These are phyloP conservation scores for Fusarium incarnatum DNA, from an alignment of 2,329 filamentous ascomycete species.

Conservation along the genomic window DNA sequence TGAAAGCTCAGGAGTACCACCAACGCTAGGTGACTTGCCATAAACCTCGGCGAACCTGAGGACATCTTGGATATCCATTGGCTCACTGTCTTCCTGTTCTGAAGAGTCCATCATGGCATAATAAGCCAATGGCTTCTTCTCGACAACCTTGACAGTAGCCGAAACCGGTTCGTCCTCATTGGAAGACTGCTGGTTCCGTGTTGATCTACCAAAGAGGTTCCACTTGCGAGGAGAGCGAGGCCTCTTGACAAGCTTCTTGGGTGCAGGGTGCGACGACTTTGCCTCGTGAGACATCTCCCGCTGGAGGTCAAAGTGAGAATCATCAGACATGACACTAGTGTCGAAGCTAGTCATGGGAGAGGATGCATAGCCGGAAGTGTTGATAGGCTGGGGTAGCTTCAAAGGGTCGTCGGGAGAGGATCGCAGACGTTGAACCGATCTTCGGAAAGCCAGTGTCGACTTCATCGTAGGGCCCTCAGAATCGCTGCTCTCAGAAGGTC, in stretches of 20 bases:
- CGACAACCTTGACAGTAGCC: conserved; percentile 61
- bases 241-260: conserved; percentile 68
- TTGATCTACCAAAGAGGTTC: conserved; percentile 70
- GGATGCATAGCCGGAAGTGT: conserved; percentile 57
- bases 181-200: conserved; percentile 55
- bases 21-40: conserved; percentile 35
- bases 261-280: conserved; percentile 44
- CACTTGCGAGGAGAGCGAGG: conserved; percentile 69
- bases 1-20: conserved; percentile 27
- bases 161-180: conserved; percentile 59
- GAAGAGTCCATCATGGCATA: conserved; percentile 72
- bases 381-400: conserved; percentile 65
- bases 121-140: conserved; percentile 66
- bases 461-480: conserved; percentile 62
- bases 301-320: conserved; percentile 60
- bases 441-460: conserved; percentile 65
- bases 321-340: conserved; percentile 68
- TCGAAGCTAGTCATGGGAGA: conserved; percentile 68
- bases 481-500: conserved; percentile 68
- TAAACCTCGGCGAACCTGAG: conserved; percentile 62
- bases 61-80: conserved; percentile 57
- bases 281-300: conserved; percentile 51
- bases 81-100: conserved; percentile 63
- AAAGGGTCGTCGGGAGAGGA: conserved; percentile 58
- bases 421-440: conserved; percentile 65